phyloP scores from a whole-genome alignment of 1,284 basidiomycete genomes.

The Heterobasidion occidentale region DNA sequence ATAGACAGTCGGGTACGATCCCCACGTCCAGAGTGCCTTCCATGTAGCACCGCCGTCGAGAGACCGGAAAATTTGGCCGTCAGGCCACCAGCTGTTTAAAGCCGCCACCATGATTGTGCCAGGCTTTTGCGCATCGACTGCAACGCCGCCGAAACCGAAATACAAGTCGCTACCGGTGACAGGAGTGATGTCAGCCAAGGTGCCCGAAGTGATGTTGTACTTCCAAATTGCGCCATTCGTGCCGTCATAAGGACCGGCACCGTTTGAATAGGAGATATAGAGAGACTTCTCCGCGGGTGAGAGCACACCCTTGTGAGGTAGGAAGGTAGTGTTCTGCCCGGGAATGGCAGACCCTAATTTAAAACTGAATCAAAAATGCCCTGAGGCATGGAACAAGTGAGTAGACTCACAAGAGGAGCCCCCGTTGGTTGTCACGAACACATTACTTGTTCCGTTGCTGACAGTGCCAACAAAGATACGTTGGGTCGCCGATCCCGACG shows the following conservation, averaged over 20 bases:
- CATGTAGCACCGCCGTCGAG: slow-evolving; percentile 46
- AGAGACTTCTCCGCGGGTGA: slow-evolving; percentile 47
- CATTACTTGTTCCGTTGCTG: slow-evolving; percentile 40
- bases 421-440: slow-evolving; percentile 49
- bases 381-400: not conserved
- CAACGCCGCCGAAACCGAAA: slow-evolving; percentile 50
- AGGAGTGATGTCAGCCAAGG: slow-evolving; percentile 35
- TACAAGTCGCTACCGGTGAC: slow-evolving; percentile 31
- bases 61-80: slow-evolving; percentile 61
- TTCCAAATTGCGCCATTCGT: slow-evolving; percentile 24
- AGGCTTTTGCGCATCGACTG: slow-evolving; percentile 50
- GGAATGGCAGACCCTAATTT: slow-evolving; percentile 43
- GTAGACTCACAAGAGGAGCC: slow-evolving; percentile 42
- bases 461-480: slow-evolving; percentile 65
- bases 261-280: slow-evolving; percentile 49
- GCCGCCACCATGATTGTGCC: slow-evolving; percentile 58
- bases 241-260: slow-evolving; percentile 48
- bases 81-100: slow-evolving; percentile 33
- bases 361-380: not conserved
- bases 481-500: slow-evolving; percentile 42
- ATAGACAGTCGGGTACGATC: slow-evolving; percentile 36
- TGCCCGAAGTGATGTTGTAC: slow-evolving; percentile 42
- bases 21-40: slow-evolving; percentile 52
- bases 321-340: slow-evolving; percentile 48
- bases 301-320: slow-evolving; percentile 60